Evolutionary conservation across 257 asterid species (phyloP).

Genomic region (Linaria vulgaris): DNA sequence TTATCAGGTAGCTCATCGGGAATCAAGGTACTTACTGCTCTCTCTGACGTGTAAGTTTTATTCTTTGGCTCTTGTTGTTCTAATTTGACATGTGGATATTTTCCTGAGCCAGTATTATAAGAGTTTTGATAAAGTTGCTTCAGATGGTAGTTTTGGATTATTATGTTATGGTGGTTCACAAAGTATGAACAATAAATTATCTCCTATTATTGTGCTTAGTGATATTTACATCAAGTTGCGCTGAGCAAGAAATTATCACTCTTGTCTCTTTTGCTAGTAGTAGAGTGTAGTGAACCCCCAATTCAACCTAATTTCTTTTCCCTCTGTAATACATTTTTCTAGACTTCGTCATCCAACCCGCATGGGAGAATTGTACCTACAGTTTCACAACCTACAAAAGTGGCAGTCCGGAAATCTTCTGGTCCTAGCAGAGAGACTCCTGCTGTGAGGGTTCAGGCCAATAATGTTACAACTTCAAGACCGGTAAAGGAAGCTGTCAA

Average conservation of each 20-base stretch:
- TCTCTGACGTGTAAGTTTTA: constrained; percentile 50
- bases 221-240: constrained; percentile 2
- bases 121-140: constrained; percentile 19
- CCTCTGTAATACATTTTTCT: constrained; percentile 25
- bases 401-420: constrained; percentile 44
- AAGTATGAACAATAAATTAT: constrained; percentile 23
- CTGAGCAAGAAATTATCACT: constrained; percentile 18
- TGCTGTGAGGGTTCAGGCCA: constrained; percentile 40
- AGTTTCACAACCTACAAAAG: constrained; percentile 51
- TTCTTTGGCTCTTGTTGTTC: constrained; percentile 21
- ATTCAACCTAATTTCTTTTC: constrained; percentile 22
- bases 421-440: constrained; percentile 34
- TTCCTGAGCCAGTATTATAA: constrained; percentile 15
- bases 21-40: constrained; percentile 79
- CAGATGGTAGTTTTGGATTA: constrained; percentile 24
- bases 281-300: constrained; percentile 17
- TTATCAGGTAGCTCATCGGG: constrained; percentile 57
- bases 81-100: constrained; percentile 12
- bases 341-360: constrained; percentile 53
- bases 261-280: constrained; percentile 23
- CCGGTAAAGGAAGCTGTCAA: constrained; percentile 50
- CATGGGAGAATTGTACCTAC: constrained; percentile 42
- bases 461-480: constrained; percentile 33
- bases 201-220: background rate
- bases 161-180: constrained; percentile 19